These are phyloP conservation scores for Colletotrichum theobromicola DNA, from an alignment of 2,329 filamentous ascomycete genomes.

Conservation along the genomic window DNA sequence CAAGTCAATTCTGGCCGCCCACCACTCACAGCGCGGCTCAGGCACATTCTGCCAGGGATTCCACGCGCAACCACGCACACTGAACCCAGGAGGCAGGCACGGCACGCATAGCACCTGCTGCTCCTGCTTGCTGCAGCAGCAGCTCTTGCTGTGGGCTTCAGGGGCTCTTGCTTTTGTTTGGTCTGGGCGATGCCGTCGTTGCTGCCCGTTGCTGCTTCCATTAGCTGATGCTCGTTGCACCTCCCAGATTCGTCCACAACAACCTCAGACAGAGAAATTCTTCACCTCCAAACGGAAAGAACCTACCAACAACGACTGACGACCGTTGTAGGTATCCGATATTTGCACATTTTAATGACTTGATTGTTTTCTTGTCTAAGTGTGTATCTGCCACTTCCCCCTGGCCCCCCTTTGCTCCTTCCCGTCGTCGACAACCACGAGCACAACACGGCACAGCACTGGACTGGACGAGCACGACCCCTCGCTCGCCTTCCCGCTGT, in stretches of 20 bases:
- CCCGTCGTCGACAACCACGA: neutral
- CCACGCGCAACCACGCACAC: neutral
- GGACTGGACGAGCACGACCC: neutral
- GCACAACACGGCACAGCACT: neutral
- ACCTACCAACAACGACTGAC: neutral
- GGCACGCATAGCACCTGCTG: neutral
- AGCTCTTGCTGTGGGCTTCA: slow-evolving; percentile 12
- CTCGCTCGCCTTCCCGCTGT: neutral
- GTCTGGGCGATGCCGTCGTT: neutral
- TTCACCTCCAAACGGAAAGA: neutral
- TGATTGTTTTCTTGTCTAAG: neutral
- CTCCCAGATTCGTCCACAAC: neutral
- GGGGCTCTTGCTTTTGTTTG: slow-evolving; percentile 15
- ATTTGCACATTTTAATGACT: neutral
- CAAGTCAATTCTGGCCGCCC: neutral
- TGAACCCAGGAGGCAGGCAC: neutral
- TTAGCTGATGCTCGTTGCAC: neutral
- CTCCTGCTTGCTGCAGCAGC: too few species aligned
- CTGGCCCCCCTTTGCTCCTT: neutral
- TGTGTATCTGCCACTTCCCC: neutral
- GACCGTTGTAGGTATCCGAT: neutral
- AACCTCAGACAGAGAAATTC: neutral
- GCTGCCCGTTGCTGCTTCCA: neutral
- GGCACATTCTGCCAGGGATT: neutral
- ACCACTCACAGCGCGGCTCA: neutral